These are phyloP conservation scores for Nadsonia commutata DNA, from an alignment of 1,139 yeast species.

Conservation along the genomic window DNA sequence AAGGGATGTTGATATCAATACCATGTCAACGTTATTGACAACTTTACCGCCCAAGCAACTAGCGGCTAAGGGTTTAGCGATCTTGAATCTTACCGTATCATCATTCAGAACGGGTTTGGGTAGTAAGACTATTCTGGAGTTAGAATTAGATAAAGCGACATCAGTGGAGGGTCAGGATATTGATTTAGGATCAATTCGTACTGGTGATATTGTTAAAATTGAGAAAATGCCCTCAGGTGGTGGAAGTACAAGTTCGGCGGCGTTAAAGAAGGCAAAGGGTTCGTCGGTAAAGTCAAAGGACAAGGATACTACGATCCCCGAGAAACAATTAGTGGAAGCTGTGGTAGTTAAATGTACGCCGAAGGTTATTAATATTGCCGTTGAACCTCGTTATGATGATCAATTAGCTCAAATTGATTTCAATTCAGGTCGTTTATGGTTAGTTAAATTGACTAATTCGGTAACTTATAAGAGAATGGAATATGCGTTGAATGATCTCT, in stretches of 20 bases:
- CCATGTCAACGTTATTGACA: slow-evolving; percentile 17
- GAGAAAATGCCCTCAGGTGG: slow-evolving; percentile 13
- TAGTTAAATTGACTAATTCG: slow-evolving; percentile 25
- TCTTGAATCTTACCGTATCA: slow-evolving; percentile 45
- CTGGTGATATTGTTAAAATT: slow-evolving; percentile 51
- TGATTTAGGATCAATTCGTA: slow-evolving; percentile 43
- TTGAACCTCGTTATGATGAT: slow-evolving; percentile 39
- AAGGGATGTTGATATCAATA: slow-evolving; percentile 19
- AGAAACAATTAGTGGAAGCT: slow-evolving; percentile 34
- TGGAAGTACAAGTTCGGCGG: background rate
- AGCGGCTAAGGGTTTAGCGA: slow-evolving; percentile 59
- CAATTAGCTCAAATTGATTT: slow-evolving; percentile 13
- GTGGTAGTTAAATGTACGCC: slow-evolving; percentile 41
- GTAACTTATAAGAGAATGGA: slow-evolving; percentile 58
- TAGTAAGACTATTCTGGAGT: slow-evolving; percentile 57
- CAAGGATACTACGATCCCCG: slow-evolving; percentile 16
- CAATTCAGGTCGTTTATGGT: slow-evolving; percentile 22
- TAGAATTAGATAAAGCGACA: slow-evolving; percentile 46
- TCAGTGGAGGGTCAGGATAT: slow-evolving; percentile 27
- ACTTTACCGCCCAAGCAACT: slow-evolving; percentile 46
- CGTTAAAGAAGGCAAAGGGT: slow-evolving; percentile 8
- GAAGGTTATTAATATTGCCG: slow-evolving; percentile 38
- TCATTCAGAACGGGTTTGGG: slow-evolving; percentile 66
- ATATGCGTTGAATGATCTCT: slow-evolving; percentile 56
- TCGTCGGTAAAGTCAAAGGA: slow-evolving; percentile 11